These are phyloP conservation scores for Athelia sp. DNA, from an alignment of 1,284 basidiomycete genomes.

Conservation along the genomic window DNA sequence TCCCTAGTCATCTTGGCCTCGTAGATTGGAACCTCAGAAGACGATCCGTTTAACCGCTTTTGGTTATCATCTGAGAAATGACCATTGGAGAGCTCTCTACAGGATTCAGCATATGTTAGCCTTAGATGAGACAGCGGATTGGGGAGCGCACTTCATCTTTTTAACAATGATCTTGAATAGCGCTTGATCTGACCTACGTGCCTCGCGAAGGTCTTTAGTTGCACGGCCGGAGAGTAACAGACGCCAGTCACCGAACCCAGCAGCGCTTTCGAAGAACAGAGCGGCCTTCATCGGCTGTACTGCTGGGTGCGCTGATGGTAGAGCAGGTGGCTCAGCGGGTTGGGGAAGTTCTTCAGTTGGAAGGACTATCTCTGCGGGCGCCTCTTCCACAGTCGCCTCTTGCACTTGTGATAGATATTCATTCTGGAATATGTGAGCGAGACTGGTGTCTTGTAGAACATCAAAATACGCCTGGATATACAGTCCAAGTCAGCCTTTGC, in stretches of 20 bases:
- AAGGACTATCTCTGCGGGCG: too few relatives aligned
- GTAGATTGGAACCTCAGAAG: slow-evolving; percentile 50
- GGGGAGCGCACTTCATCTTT: slow-evolving; percentile 45
- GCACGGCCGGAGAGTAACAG: slow-evolving; percentile 44
- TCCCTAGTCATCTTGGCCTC: slow-evolving; percentile 68
- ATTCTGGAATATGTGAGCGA: background rate
- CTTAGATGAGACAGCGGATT: too few relatives aligned
- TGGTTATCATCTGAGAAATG: slow-evolving; percentile 68
- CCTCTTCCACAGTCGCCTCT: too few relatives aligned
- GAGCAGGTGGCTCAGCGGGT: too few relatives aligned
- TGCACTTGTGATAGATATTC: slow-evolving; percentile 1
- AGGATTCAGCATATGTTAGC: background rate
- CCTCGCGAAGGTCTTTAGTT: slow-evolving; percentile 36
- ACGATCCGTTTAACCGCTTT: slow-evolving; percentile 47
- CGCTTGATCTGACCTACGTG: slow-evolving; percentile 33
- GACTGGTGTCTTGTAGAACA: background rate
- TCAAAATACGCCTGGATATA: background rate
- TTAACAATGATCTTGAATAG: slow-evolving; percentile 46
- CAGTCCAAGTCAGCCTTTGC: background rate
- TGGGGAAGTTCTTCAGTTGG: too few relatives aligned
- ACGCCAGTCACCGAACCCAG: slow-evolving; percentile 49
- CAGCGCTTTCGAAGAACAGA: slow-evolving; percentile 44
- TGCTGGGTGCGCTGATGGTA: slow-evolving; percentile 31
- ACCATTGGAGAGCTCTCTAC: slow-evolving; percentile 61
- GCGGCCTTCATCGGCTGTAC: slow-evolving; percentile 47